Conservation (phyloP, 2,329 filamentous ascomycete genomes). For the Fusarium nygamai region DNA sequence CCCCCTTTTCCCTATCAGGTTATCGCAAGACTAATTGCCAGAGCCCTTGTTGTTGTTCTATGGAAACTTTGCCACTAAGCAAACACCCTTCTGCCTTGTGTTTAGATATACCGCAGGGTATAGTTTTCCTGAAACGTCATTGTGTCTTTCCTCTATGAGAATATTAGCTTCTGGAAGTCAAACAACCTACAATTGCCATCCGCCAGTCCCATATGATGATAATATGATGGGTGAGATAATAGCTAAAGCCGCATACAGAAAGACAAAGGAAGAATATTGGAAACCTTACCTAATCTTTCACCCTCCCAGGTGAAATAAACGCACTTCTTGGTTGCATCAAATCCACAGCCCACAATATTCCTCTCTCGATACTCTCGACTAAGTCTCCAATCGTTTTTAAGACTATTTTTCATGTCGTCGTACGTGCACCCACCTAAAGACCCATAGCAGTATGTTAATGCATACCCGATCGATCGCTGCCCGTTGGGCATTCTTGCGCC, state of each 20-base stretch:
- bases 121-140: background rate
- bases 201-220: rapidly evolving
- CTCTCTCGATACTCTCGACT: background rate
- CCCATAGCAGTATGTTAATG: background rate
- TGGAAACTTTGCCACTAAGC: background rate
- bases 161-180: background rate
- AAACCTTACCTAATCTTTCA: background rate
- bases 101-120: background rate
- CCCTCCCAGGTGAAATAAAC: background rate
- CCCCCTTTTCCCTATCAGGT: too few relatives aligned
- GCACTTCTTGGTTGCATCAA: background rate
- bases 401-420: background rate
- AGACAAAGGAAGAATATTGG: background rate
- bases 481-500: background rate
- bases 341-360: background rate
- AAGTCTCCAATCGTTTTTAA: background rate
- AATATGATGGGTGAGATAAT: background rate
- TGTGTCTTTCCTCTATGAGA: background rate
- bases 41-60: background rate
- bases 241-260: too few relatives aligned
- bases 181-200: background rate
- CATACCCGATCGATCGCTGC: background rate
- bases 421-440: background rate
- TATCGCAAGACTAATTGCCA: too few relatives aligned
- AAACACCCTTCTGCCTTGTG: background rate